Percentiles rank a stretch among this genome's conserved stretches.
phyloP scores from a whole-genome alignment of 2,329 filamentous ascomycete genomes.

The Eutypa lata region DNA sequence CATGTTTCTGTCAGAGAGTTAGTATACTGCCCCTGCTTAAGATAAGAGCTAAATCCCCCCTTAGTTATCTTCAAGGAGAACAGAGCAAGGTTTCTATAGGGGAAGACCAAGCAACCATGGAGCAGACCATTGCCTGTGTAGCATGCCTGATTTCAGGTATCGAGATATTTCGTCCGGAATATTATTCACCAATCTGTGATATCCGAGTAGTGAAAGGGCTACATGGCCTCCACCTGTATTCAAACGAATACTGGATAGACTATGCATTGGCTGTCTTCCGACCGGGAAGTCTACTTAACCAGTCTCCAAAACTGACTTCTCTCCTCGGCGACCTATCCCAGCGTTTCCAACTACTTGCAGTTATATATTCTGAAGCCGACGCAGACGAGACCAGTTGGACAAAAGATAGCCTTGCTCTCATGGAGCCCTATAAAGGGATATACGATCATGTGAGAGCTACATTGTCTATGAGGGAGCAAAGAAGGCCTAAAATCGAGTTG shows the following conservation, averaged over 20 bases:
- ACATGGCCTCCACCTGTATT: neutral
- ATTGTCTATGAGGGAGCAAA: neutral
- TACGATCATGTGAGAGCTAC: neutral
- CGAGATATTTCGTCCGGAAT: neutral
- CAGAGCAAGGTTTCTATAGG: neutral
- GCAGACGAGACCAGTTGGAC: neutral
- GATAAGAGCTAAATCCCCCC: neutral
- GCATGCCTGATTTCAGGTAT: neutral
- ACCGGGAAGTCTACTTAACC: neutral
- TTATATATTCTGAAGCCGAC: neutral
- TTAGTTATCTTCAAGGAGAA: neutral
- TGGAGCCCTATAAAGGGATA: neutral
- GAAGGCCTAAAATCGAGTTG: neutral
- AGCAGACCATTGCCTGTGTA: neutral
- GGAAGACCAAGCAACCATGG: neutral
- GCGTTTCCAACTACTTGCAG: neutral
- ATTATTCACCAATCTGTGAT: neutral
- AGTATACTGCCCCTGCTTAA: neutral
- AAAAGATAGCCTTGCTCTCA: neutral
- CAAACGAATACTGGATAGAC: neutral
- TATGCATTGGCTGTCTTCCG: neutral
- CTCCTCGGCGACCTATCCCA: neutral
- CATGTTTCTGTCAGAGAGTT: conserved; percentile 28
- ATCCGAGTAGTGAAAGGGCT: neutral
- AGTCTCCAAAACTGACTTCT: neutral